Percentiles rank a stretch among this genome's conserved stretches.
Evolutionary conservation across 2,329 filamentous ascomycete species (phyloP).

Genomic region (Phialophora verrucosa): DNA sequence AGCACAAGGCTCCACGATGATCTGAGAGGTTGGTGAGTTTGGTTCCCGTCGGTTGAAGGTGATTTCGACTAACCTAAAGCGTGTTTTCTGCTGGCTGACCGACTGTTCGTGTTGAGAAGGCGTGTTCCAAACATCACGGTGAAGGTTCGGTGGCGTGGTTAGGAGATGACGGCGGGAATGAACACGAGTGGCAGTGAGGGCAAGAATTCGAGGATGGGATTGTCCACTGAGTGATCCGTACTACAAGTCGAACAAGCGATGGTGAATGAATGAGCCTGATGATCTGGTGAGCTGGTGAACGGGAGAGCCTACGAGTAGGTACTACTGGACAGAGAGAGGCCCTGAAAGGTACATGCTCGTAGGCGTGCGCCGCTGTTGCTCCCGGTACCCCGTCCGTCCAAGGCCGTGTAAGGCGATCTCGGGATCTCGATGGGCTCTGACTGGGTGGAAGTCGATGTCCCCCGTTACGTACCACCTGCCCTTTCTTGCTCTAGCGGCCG

Average conservation of each 20-base stretch:
- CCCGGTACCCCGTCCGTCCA: neutral
- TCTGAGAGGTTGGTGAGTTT: slow-evolving; percentile 4
- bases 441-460: neutral
- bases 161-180: too few species aligned
- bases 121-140: neutral
- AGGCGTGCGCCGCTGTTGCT: neutral
- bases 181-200: too few species aligned
- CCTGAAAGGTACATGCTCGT: too few species aligned
- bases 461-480: slow-evolving; percentile 8
- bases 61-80: slow-evolving; percentile 2
- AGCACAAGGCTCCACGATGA: slow-evolving; percentile 11
- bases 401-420: neutral
- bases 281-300: neutral
- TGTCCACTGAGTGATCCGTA: neutral
- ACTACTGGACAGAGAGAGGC: neutral
- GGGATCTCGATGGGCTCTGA: neutral
- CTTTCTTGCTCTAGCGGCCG: neutral
- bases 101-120: slow-evolving; percentile 3
- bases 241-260: neutral
- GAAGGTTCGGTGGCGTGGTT: neutral
- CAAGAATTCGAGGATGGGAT: neutral
- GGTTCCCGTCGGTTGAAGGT: slow-evolving; percentile 2
- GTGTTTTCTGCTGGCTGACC: neutral
- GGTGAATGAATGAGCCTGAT: neutral
- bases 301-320: neutral